A percentile compares a stretch with the other conserved stretches of the same genome.
Conservation (phyloP, 192 early-diverging fungal genomes). For the Backusella psychrophila region DNA sequence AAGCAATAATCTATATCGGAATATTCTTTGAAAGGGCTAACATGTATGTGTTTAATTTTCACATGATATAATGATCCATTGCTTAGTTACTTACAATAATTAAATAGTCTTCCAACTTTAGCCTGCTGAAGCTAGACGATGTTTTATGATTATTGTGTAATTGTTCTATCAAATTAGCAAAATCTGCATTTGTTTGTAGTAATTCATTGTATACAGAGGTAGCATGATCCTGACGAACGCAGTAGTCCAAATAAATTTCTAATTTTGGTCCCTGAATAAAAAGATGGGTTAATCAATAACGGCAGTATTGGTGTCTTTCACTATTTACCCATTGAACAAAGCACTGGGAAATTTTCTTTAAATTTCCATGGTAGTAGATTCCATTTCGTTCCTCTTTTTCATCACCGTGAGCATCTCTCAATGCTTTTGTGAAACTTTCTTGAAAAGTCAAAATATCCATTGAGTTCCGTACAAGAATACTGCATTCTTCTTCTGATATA, state of each 20-base stretch:
- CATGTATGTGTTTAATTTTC: background rate
- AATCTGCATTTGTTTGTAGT: conserved; percentile 16
- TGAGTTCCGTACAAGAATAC: conserved; percentile 29
- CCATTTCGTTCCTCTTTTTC: background rate
- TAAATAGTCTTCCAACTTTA: conserved; percentile 33
- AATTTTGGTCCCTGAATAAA: conserved; percentile 14
- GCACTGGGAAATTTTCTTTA: conserved; percentile 25
- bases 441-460: conserved; percentile 30
- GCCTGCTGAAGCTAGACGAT: conserved; percentile 11
- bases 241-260: conserved; percentile 29
- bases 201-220: conserved; percentile 18
- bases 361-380: conserved; percentile 8
- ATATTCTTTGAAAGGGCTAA: conserved; percentile 88
- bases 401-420: conserved; percentile 23
- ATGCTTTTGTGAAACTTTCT: conserved; percentile 19
- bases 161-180: conserved; percentile 15
- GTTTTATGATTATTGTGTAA: conserved; percentile 5
- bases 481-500: conserved; percentile 25
- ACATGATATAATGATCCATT: background rate
- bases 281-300: background rate
- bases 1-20: conserved; percentile 83
- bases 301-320: background rate
- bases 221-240: conserved; percentile 26
- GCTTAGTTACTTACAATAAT: conserved; percentile 25
- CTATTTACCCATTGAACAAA: conserved; percentile 29